Evolutionary conservation across 148 eudicot species (phyloP).

Genomic region (Fagopyrum tataricum): DNA sequence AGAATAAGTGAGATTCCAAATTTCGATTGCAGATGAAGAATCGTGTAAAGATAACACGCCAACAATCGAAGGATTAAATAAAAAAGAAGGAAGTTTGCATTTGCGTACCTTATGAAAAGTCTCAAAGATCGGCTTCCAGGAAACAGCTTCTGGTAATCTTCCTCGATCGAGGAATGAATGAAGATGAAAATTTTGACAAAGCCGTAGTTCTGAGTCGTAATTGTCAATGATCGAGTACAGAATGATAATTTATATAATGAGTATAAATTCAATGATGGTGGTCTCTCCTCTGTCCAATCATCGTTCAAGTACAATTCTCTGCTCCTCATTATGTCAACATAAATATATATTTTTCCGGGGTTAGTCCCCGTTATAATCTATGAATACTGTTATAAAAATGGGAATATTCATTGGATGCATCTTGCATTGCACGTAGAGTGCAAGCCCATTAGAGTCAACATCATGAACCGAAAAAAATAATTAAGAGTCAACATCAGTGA

Average conservation of each 20-base stretch:
- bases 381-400: no score
- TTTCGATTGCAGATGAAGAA: not conserved
- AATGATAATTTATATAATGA: not conserved
- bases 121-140: not conserved
- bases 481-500: no score
- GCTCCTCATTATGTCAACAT: slow-evolving; percentile 8
- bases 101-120: not conserved
- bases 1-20: not conserved
- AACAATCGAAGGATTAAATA: not conserved
- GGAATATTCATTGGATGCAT: not conserved
- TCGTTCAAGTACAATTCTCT: not conserved
- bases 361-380: not conserved
- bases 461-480: no score
- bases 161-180: not conserved
- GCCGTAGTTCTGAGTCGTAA: not conserved
- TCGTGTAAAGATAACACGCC: slow-evolving; percentile 4
- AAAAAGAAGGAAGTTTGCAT: not conserved
- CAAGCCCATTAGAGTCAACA: no score
- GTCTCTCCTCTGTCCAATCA: not conserved
- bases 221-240: not conserved
- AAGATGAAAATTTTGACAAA: not conserved
- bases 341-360: not conserved
- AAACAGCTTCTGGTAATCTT: not conserved
- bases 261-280: not conserved
- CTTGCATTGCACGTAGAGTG: not conserved